Percentiles rank a stretch among this genome's conserved stretches.
Conservation (phyloP, 2,329 filamentous ascomycete genomes). For the Calonectria hawksworthii region DNA sequence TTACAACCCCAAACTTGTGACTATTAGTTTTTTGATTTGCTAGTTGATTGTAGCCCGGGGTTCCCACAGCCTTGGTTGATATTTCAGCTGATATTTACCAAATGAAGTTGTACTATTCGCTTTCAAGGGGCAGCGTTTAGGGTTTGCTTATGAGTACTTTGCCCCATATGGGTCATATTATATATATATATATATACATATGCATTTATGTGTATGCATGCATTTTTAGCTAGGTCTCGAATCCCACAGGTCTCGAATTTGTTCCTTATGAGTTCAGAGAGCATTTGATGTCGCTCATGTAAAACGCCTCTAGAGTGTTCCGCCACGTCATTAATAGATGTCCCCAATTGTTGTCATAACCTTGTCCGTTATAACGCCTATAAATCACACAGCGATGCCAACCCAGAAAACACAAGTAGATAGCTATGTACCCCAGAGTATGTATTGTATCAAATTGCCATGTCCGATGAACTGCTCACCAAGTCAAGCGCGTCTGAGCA, state of each 20-base stretch:
- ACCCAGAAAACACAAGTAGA: background rate
- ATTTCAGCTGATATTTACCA: background rate
- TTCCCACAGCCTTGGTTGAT: background rate
- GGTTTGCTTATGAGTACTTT: background rate
- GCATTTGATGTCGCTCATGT: background rate
- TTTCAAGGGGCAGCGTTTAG: background rate
- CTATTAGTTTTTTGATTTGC: background rate
- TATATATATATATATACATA: background rate
- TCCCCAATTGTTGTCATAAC: background rate
- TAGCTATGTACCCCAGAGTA: background rate
- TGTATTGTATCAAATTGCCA: background rate
- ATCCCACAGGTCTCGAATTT: background rate
- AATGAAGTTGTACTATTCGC: background rate
- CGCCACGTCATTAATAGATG: background rate
- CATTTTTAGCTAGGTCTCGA: background rate
- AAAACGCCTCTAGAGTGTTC: background rate
- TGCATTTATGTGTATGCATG: background rate
- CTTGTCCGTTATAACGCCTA: background rate
- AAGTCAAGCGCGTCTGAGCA: slow-evolving; percentile 60
- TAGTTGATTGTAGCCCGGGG: background rate
- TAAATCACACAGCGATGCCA: background rate
- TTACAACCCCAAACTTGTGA: too few species aligned
- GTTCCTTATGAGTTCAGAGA: background rate
- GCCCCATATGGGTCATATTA: background rate
- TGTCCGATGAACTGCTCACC: slow-evolving; percentile 52